Evolutionary conservation across 1,284 basidiomycete species (phyloP).

Genomic region (Ceratobasidium theobromae): DNA sequence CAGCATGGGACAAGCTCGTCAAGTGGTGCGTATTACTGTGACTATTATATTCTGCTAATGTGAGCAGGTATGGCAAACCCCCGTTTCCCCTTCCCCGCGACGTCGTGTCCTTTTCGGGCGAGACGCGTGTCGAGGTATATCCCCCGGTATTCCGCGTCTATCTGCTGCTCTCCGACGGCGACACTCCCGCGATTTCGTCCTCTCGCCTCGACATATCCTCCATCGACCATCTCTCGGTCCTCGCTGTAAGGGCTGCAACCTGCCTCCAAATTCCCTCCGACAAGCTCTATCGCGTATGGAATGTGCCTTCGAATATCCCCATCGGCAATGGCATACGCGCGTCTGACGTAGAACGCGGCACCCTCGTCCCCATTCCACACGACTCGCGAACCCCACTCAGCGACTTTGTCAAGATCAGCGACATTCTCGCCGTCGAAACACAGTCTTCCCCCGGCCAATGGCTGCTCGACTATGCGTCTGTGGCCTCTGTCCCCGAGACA

Average conservation of each 20-base stretch:
- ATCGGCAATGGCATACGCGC: not conserved
- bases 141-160: conserved; percentile 68
- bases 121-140: conserved; percentile 72
- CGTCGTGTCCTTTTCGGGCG: conserved; percentile 63
- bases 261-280: conserved; percentile 28
- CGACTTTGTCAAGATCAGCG: conserved; percentile 8
- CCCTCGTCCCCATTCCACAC: conserved; percentile 1
- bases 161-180: not conserved
- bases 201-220: conserved; percentile 40
- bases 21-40: conserved; percentile 53
- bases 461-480: not conserved
- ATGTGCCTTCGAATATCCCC: conserved; percentile 25
- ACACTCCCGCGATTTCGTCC: not conserved
- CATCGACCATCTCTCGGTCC: conserved; percentile 16
- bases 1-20: conserved; percentile 69
- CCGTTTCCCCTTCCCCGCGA: conserved; percentile 59
- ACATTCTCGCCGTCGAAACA: conserved; percentile 19
- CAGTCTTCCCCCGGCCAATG: not conserved
- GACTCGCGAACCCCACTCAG: conserved; percentile 4
- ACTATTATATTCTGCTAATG: conserved; percentile 24
- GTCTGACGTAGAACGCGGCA: conserved; percentile 6
- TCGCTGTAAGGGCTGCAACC: conserved; percentile 16
- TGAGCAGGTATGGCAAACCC: conserved; percentile 67
- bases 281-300: conserved; percentile 31
- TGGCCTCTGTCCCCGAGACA: too few relatives aligned